Evolutionary conservation across 2,329 filamentous ascomycete genomes (phyloP).

Genomic region (Cadophora gregata): DNA sequence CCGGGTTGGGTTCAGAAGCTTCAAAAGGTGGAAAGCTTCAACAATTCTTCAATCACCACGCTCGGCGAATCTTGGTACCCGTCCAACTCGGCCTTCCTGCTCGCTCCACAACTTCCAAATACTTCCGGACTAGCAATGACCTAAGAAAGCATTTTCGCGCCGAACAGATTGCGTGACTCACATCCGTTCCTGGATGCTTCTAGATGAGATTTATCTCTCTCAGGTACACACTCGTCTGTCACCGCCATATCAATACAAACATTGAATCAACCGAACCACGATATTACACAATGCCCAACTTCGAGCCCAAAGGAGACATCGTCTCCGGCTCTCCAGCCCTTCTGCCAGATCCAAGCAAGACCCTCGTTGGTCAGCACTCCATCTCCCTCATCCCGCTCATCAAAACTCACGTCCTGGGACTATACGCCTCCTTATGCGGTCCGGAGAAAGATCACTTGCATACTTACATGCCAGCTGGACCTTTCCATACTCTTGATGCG

Average conservation of each 20-base stretch:
- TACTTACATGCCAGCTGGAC: slow-evolving; percentile 50
- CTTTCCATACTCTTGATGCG: slow-evolving; percentile 42
- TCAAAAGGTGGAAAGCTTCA: no score
- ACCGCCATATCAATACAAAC: background rate
- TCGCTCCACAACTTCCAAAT: background rate
- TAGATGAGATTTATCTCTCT: no score
- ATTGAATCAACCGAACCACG: background rate
- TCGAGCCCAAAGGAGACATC: slow-evolving; percentile 20
- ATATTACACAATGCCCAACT: slow-evolving; percentile 5
- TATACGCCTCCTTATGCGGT: slow-evolving; percentile 35
- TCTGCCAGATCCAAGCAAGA: slow-evolving; percentile 17
- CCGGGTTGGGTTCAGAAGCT: no score
- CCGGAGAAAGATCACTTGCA: slow-evolving; percentile 44
- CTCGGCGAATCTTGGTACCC: background rate
- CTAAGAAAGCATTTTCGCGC: background rate
- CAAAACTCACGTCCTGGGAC: slow-evolving; percentile 27
- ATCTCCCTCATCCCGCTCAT: slow-evolving; percentile 34
- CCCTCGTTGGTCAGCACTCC: slow-evolving; percentile 26
- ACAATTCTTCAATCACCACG: background rate
- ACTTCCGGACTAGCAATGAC: background rate
- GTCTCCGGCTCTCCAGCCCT: slow-evolving; percentile 25
- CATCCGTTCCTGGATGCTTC: no score
- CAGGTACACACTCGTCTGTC: background rate
- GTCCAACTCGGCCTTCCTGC: background rate
- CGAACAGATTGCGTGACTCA: slow-evolving; percentile 1